A percentile compares a stretch with the other conserved stretches of the same genome.
phyloP scores from a whole-genome alignment of 164 flowering plant species.

The Liquidambar formosana region DNA sequence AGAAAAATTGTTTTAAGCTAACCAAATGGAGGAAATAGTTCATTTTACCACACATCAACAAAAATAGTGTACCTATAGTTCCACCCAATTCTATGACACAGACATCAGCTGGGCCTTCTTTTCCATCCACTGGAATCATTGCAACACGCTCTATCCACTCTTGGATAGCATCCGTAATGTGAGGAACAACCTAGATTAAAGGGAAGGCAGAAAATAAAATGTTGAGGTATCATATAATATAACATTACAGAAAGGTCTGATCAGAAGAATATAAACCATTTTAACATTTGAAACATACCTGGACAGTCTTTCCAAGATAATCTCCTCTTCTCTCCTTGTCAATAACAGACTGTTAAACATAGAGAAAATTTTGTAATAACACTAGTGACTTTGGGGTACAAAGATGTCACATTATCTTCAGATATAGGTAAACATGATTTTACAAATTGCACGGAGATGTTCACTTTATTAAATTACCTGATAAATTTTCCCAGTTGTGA shows the following conservation, averaged over 20 bases:
- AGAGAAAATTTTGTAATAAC: neutral
- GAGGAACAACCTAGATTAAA: conserved; percentile 75
- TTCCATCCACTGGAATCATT: conserved; percentile 67
- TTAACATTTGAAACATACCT: conserved; percentile 39
- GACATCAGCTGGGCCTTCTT: conserved; percentile 69
- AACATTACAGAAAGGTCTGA: no score
- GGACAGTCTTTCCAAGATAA: conserved; percentile 90
- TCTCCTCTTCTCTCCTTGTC: conserved; percentile 94
- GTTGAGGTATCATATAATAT: no score
- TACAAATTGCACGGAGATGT: neutral
- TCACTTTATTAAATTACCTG: conserved; percentile 43
- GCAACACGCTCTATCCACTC: conserved; percentile 90
- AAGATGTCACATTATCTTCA: no score
- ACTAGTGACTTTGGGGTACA: no score
- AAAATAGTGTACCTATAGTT: conserved; percentile 55
- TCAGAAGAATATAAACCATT: no score
- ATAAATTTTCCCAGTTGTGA: conserved; percentile 90
- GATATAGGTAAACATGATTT: neutral
- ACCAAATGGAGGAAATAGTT: neutral
- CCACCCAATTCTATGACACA: conserved; percentile 80
- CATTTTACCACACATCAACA: neutral
- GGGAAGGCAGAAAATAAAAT: no score
- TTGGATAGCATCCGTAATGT: conserved; percentile 91
- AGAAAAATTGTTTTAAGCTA: neutral
- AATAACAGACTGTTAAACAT: conserved; percentile 57